These are phyloP conservation scores for Heracleum sosnowskyi DNA, from an alignment of 129 eudicot genomes.

Conservation along the genomic window DNA sequence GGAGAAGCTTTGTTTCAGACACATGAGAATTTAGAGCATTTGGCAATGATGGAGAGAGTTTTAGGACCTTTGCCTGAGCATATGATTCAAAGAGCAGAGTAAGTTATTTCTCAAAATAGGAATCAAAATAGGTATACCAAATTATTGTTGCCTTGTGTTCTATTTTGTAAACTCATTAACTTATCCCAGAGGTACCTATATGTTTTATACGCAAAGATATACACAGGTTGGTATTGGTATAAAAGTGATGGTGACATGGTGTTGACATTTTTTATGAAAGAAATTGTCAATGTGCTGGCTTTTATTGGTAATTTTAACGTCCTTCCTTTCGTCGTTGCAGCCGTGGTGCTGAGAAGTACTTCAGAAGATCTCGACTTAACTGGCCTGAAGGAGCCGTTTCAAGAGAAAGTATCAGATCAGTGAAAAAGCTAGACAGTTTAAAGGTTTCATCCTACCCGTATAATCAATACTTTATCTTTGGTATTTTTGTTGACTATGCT, in stretches of 20 bases:
- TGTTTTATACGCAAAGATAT: too few relatives aligned
- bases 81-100: conserved; percentile 63
- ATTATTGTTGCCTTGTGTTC: neutral
- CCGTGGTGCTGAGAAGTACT: conserved; percentile 63
- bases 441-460: conserved; percentile 44
- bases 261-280: neutral
- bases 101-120: conserved; percentile 14
- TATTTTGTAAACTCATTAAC: neutral
- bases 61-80: conserved; percentile 86
- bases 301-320: neutral
- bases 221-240: too few relatives aligned
- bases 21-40: conserved; percentile 87
- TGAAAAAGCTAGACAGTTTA: conserved; percentile 63
- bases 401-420: conserved; percentile 85
- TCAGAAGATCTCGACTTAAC: conserved; percentile 57
- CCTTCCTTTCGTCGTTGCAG: conserved; percentile 16
- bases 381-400: conserved; percentile 98
- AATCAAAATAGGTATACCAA: neutral
- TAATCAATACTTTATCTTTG: neutral
- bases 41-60: conserved; percentile 98
- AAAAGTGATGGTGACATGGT: neutral
- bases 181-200: neutral
- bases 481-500: neutral
- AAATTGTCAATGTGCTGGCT: neutral
- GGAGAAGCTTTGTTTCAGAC: conserved; percentile 92